Conservation (phyloP, 805 yeast genomes). For the Candida parachauliodes region DNA sequence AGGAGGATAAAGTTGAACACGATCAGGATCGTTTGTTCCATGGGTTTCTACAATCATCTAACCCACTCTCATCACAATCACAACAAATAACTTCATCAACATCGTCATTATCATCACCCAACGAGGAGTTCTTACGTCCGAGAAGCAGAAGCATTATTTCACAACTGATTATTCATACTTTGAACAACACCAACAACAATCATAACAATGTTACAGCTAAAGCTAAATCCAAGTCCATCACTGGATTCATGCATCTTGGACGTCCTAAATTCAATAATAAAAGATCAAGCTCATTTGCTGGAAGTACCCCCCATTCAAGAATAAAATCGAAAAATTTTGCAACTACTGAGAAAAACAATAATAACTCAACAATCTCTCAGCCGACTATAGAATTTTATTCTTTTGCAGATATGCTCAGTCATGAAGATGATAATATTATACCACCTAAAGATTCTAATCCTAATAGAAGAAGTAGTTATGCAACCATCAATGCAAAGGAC, state of each 20-base stretch:
- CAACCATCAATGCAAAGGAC: slow-evolving; percentile 19
- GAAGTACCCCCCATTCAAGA: slow-evolving; percentile 7
- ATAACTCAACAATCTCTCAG: neutral
- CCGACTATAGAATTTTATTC: slow-evolving; percentile 27
- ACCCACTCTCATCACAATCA: neutral
- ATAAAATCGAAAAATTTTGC: too few species aligned
- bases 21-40: neutral
- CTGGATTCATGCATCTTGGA: neutral
- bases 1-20: neutral
- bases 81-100: neutral
- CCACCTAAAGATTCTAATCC: neutral
- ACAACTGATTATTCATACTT: slow-evolving; percentile 9
- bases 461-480: slow-evolving; percentile 14
- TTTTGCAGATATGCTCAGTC: slow-evolving; percentile 27
- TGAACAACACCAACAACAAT: slow-evolving; percentile 8
- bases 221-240: neutral
- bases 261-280: neutral
- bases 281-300: slow-evolving; percentile 9
- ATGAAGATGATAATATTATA: slow-evolving; percentile 17
- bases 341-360: neutral
- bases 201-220: neutral
- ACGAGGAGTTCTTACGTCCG: slow-evolving; percentile 4
- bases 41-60: neutral
- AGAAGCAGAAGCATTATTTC: slow-evolving; percentile 9
- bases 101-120: neutral